A percentile compares a stretch with the other conserved stretches of the same genome.
phyloP scores from a whole-genome alignment of 2,329 filamentous ascomycete genomes.

The Alternaria burnsii region DNA sequence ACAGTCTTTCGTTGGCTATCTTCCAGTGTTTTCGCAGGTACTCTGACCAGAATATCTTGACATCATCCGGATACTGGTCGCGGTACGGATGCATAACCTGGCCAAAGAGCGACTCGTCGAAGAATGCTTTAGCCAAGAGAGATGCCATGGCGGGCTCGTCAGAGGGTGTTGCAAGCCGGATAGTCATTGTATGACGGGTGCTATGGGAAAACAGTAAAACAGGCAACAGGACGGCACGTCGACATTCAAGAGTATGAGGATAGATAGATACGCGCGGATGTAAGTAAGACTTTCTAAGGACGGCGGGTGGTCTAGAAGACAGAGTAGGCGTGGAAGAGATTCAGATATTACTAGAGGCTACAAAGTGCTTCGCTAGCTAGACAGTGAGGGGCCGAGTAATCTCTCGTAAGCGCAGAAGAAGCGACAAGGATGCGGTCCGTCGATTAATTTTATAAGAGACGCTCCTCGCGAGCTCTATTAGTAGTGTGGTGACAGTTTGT shows the following conservation, averaged over 20 bases:
- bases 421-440: background rate
- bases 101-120: slow-evolving; percentile 43
- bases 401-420: background rate
- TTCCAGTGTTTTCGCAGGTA: slow-evolving; percentile 24
- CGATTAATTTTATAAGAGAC: background rate
- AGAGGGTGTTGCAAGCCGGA: slow-evolving; percentile 25
- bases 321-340: background rate
- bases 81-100: slow-evolving; percentile 39
- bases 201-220: background rate
- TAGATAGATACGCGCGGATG: background rate
- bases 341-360: background rate
- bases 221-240: background rate
- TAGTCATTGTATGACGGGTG: slow-evolving; percentile 19
- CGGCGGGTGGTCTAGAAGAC: background rate
- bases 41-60: slow-evolving; percentile 35
- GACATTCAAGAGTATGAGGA: background rate
- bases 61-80: slow-evolving; percentile 34
- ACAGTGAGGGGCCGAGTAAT: background rate
- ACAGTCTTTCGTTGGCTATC: slow-evolving; percentile 16
- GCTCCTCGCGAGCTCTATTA: background rate
- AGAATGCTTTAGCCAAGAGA: slow-evolving; percentile 37
- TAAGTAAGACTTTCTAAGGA: background rate
- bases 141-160: slow-evolving; percentile 31
- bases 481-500: background rate
- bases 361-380: background rate